These are phyloP conservation scores for Fusarium tanahbumbuense DNA, from an alignment of 2,329 filamentous ascomycete species.

Conservation along the genomic window DNA sequence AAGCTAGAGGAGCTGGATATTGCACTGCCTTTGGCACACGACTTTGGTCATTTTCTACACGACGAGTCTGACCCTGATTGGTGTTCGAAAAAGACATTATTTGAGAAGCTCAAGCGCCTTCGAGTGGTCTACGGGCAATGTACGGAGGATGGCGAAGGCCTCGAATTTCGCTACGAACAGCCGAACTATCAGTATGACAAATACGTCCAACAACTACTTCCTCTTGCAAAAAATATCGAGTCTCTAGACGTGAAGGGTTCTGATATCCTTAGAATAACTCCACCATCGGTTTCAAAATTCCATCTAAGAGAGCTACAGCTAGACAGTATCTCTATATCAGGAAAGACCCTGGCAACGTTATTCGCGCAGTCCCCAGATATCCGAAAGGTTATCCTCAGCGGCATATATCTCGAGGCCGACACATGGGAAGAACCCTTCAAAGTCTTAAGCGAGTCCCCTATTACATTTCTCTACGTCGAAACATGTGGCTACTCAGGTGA, in stretches of 20 bases:
- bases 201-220: not conserved
- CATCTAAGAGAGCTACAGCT: not conserved
- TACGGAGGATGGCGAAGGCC: not conserved
- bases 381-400: not conserved
- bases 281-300: not conserved
- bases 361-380: not conserved
- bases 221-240: not conserved
- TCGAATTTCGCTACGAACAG: not conserved
- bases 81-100: not conserved
- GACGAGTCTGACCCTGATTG: not conserved
- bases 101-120: not conserved
- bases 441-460: not conserved
- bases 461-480: not conserved
- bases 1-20: conserved; percentile 4
- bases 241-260: not conserved
- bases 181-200: not conserved
- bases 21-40: not conserved
- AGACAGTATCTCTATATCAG: not conserved
- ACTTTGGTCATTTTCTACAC: not conserved
- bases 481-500: not conserved
- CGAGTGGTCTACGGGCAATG: not conserved
- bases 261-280: not conserved
- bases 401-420: not conserved
- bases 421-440: not conserved
- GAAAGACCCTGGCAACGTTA: not conserved